Base-by-base conservation (phyloP, 257 asterid species). In the Solanum clarkiae region DNA sequence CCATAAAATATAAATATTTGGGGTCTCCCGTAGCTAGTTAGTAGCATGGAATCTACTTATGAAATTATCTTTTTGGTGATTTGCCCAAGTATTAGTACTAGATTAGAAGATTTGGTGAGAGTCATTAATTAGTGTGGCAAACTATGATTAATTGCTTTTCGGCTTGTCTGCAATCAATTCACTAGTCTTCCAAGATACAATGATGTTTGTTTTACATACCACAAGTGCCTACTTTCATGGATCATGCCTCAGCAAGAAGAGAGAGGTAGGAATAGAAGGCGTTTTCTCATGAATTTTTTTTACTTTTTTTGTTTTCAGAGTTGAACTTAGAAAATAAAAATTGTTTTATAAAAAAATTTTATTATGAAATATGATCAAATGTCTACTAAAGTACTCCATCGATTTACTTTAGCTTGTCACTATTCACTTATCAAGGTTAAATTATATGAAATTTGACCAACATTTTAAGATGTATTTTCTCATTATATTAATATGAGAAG, bases 111-210 rank as follows among this genome's bases (percentile, higher is more conserved):
- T 84, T 80, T 53, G 86, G 63, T 69, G 75, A 83, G 53, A 77
- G 44, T 86, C 57, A 80, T 71, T 51, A 63, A 75, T 77, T 62
- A 69, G 66, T 60, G 70, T 80, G 42, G 60, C 15, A 86, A 83
- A 47, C 86, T 18, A 86, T 83, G 66, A 85, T 83, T 80, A 79
- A 49, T 62, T 57, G 80, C 85, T 88, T 88, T 86, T 70, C 1
- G 15, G 83, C 75, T 70, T 70, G 59, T 80, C 70, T 45, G 54
- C 51, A 65, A 81, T 51, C 49, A 81, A 44, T 44, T 53, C 18
- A 80, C 18, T 66, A 18, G 42, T 11, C 51, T 22, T 42, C n/a
- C 4, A 65, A 63, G 80, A 18, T 16, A 14, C 44, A 81, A 51
- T 84, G 55, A 68, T 72, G 10, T 22, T 55, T 77, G 15, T 29